Conservation (phyloP, 768 basidiomycete genomes). For the Kwoniella botswanensis region DNA sequence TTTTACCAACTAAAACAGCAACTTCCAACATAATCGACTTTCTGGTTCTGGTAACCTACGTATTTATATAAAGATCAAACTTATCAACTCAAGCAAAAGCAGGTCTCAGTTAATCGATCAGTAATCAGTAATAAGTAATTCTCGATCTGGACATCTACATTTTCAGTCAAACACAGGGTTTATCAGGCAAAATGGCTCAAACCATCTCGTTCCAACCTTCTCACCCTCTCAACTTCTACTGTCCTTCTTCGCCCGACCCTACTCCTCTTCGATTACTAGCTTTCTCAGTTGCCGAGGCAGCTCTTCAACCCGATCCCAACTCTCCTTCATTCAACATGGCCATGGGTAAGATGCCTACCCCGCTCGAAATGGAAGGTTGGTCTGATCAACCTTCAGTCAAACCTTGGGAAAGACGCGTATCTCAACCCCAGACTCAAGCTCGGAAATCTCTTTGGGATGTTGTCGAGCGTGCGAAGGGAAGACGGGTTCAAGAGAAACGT, state of each 20-base stretch:
- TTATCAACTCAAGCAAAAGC: slow-evolving; percentile 6
- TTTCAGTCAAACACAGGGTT: too few relatives aligned
- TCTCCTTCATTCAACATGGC: slow-evolving; percentile 38
- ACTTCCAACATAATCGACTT: slow-evolving; percentile 1
- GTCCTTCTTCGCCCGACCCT: slow-evolving; percentile 48
- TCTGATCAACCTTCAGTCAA: neutral
- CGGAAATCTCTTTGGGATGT: slow-evolving; percentile 42
- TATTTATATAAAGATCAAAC: neutral
- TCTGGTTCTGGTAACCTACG: slow-evolving; percentile 22
- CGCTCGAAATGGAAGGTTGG: slow-evolving; percentile 14
- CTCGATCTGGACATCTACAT: neutral
- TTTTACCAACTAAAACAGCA: neutral
- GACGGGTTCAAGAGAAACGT: slow-evolving; percentile 28
- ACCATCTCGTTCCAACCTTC: slow-evolving; percentile 29
- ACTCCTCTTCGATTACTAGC: slow-evolving; percentile 49
- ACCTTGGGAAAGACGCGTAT: slow-evolving; percentile 2
- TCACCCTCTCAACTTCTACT: slow-evolving; percentile 18
- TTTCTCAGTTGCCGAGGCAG: slow-evolving; percentile 51
- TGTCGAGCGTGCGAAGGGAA: slow-evolving; percentile 36
- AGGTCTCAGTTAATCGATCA: slow-evolving; percentile 1
- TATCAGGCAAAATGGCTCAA: slow-evolving; percentile 32
- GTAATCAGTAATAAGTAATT: neutral
- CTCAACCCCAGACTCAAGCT: slow-evolving; percentile 1
- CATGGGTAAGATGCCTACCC: slow-evolving; percentile 20
- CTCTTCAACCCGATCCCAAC: slow-evolving; percentile 50